Percentiles rank a stretch among this genome's conserved stretches.
Evolutionary conservation across 2,329 filamentous ascomycete genomes (phyloP).

Genomic region (Paecilomyces formosus): DNA sequence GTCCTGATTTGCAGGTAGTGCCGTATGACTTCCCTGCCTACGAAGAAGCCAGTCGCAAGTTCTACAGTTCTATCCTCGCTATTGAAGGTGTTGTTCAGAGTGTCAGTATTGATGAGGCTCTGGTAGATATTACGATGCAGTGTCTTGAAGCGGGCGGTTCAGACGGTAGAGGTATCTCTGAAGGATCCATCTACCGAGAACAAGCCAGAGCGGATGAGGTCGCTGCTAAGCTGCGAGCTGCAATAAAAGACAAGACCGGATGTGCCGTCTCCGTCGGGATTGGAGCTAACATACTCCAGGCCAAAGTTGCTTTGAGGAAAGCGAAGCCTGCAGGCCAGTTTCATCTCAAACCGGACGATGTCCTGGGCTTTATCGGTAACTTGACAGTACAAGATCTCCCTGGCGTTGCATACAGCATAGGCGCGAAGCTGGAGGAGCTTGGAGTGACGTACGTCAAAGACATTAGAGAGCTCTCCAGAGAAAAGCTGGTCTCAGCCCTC

Average conservation of each 20-base stretch:
- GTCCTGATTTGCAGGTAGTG: constrained; percentile 78
- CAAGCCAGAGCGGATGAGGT: constrained; percentile 71
- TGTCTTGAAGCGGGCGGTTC: constrained; percentile 61
- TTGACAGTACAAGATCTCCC: constrained; percentile 76
- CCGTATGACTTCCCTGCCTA: constrained; percentile 95
- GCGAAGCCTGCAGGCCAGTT: constrained; percentile 93
- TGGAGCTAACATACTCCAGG: constrained; percentile 80
- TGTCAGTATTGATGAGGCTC: constrained; percentile 91
- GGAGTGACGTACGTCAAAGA: constrained; percentile 78
- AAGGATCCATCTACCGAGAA: constrained; percentile 67
- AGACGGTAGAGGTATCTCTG: constrained; percentile 56
- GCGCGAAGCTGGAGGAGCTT: constrained; percentile 79
- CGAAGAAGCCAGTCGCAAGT: constrained; percentile 79
- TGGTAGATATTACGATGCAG: constrained; percentile 71
- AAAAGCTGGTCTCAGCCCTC: constrained; percentile 63
- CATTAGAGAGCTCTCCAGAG: constrained; percentile 67
- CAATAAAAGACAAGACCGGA: constrained; percentile 65
- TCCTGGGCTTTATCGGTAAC: constrained; percentile 67
- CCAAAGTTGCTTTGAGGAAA: constrained; percentile 81
- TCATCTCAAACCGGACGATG: constrained; percentile 74
- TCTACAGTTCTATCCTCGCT: constrained; percentile 77
- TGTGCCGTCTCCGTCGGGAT: constrained; percentile 92
- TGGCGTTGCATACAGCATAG: constrained; percentile 85
- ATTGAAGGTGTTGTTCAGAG: constrained; percentile 83
- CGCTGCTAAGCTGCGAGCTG: constrained; percentile 57